These are phyloP conservation scores for Vicia villosa DNA, from an alignment of 306 rosid species.

Conservation along the genomic window DNA sequence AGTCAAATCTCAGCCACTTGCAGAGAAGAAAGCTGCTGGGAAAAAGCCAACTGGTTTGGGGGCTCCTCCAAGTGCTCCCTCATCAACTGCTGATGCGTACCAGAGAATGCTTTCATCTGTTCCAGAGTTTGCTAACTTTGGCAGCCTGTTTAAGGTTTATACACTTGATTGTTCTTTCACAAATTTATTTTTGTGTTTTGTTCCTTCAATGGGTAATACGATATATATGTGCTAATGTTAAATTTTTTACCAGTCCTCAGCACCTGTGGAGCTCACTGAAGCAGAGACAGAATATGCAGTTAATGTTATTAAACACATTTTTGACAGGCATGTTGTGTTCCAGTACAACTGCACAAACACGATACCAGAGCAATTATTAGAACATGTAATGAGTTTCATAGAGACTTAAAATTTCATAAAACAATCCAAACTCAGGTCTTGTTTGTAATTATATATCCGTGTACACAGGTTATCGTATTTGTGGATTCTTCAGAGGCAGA, in stretches of 20 bases:
- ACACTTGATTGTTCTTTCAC: conserved; percentile 27
- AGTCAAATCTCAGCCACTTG: conserved; percentile 76
- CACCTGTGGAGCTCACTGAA: conserved; percentile 97
- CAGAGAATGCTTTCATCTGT: conserved; percentile 74
- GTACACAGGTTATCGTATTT: conserved; percentile 76
- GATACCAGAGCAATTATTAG: conserved; percentile 89
- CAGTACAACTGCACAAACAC: conserved; percentile 99
- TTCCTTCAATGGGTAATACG: conserved; percentile 7
- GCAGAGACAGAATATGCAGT: conserved; percentile 97
- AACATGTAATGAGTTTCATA: conserved; percentile 59
- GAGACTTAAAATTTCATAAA: conserved; percentile 19
- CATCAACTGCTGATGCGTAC: conserved; percentile 80
- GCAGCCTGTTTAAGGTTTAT: conserved; percentile 89
- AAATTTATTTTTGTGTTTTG: conserved; percentile 23
- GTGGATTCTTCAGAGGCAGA: conserved; percentile 93
- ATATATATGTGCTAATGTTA: conserved; percentile 27
- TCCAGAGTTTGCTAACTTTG: conserved; percentile 78
- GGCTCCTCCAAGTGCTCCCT: conserved; percentile 73
- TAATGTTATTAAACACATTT: conserved; percentile 89
- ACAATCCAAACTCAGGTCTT: conserved; percentile 14
- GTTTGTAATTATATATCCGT: conserved; percentile 38
- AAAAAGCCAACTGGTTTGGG: conserved; percentile 88
- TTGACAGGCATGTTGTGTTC: conserved; percentile 86
- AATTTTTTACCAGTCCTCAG: conserved; percentile 71
- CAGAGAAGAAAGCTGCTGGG: conserved; percentile 92